A percentile compares a stretch with the other conserved stretches of the same genome.
These are phyloP conservation scores for Artemisia argyi DNA, from an alignment of 129 eudicot genomes.

Conservation along the genomic window DNA sequence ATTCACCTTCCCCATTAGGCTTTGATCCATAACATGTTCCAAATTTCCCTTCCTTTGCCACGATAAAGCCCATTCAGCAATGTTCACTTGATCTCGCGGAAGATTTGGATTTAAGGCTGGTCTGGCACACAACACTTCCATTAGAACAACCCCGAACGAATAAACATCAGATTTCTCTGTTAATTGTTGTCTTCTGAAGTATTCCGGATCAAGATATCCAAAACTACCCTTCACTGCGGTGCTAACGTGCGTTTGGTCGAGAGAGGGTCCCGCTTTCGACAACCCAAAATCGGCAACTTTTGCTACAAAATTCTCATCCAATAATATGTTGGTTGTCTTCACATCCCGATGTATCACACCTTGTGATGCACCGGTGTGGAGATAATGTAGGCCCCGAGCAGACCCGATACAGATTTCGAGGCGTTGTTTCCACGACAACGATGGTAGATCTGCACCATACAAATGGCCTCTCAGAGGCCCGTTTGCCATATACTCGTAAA, in stretches of 20 bases:
- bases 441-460: conserved; percentile 79
- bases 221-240: conserved; percentile 99
- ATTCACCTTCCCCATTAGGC: conserved; percentile 75
- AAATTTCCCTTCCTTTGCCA: conserved; percentile 93
- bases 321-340: conserved; percentile 91
- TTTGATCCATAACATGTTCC: conserved; percentile 78
- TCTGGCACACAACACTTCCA: conserved; percentile 90
- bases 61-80: conserved; percentile 97
- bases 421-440: conserved; percentile 87
- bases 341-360: conserved; percentile 96
- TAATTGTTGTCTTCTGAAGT: conserved; percentile 90
- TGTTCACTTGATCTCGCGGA: conserved; percentile 95
- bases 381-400: conserved; percentile 95
- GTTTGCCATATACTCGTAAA: conserved; percentile 95
- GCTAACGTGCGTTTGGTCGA: conserved; percentile 96
- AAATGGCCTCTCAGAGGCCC: conserved; percentile 98
- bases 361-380: conserved; percentile 90
- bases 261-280: conserved; percentile 87
- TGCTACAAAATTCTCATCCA: conserved; percentile 86
- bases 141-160: conserved; percentile 89
- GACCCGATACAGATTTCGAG: conserved; percentile 98
- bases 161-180: conserved; percentile 97
- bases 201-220: conserved; percentile 97
- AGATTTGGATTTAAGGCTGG: conserved; percentile 96
- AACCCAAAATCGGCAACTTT: conserved; percentile 98